phyloP scores from a whole-genome alignment of 2,329 filamentous ascomycete species.

The Cordyceps farinosa region DNA sequence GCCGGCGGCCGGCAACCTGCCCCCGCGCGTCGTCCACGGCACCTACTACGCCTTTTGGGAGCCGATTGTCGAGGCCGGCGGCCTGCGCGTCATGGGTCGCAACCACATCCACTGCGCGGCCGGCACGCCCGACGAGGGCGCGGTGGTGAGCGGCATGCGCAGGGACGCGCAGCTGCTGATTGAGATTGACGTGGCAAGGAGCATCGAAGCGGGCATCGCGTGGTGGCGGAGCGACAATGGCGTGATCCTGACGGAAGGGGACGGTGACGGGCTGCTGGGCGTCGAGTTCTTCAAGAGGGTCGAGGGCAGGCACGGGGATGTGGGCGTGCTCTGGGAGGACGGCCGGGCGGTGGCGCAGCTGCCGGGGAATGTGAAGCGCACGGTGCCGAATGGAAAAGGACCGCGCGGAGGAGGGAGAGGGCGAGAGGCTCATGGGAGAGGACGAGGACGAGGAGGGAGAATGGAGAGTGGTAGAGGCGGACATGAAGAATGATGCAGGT shows the following conservation, averaged over 20 bases:
- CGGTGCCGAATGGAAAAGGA: constrained; percentile 48
- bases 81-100: constrained; percentile 74
- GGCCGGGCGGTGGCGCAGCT: constrained; percentile 65
- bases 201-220: constrained; percentile 59
- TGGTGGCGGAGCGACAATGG: constrained; percentile 82
- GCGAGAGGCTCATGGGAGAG: constrained; percentile 29
- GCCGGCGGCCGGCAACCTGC: constrained; percentile 54
- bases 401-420: constrained; percentile 37
- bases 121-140: constrained; percentile 55
- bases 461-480: not conserved
- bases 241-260: constrained; percentile 64
- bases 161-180: constrained; percentile 72
- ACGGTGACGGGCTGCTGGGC: constrained; percentile 59
- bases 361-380: constrained; percentile 54
- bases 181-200: constrained; percentile 67
- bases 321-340: constrained; percentile 66
- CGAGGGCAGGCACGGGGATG: constrained; percentile 54
- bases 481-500: not conserved
- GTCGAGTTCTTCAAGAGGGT: constrained; percentile 69
- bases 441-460: constrained; percentile 14
- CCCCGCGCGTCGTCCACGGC: constrained; percentile 73
- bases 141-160: constrained; percentile 78
- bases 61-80: constrained; percentile 69
- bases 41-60: constrained; percentile 82
- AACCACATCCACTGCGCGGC: constrained; percentile 90